phyloP scores from a whole-genome alignment of 192 early-diverging fungal genomes.

The Entrophospora sp. region DNA sequence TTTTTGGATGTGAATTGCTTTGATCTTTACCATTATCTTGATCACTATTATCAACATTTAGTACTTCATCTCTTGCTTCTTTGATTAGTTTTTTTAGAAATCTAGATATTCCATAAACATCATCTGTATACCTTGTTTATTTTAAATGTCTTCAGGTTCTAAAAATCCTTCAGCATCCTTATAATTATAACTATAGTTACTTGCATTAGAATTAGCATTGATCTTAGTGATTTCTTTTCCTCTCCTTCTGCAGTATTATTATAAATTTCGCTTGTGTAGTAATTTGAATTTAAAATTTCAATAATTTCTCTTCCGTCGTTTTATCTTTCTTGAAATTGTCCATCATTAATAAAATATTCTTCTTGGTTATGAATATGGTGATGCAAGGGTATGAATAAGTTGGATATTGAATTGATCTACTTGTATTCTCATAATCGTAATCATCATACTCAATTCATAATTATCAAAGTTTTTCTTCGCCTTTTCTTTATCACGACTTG shows the following conservation, averaged over 20 bases:
- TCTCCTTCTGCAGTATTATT: background rate
- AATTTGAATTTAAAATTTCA: slow-evolving; percentile 18
- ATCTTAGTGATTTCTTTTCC: slow-evolving; percentile 6
- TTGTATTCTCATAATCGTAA: no score
- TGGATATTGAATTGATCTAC: no score
- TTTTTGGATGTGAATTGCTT: background rate
- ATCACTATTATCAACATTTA: background rate
- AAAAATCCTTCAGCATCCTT: slow-evolving; percentile 12
- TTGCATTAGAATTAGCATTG: slow-evolving; percentile 5
- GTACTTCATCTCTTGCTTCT: slow-evolving; percentile 27
- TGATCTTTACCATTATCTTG: background rate
- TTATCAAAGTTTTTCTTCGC: no score
- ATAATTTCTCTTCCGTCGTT: slow-evolving; percentile 24
- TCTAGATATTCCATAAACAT: slow-evolving; percentile 28
- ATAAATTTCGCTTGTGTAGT: slow-evolving; percentile 19
- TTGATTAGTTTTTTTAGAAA: slow-evolving; percentile 22
- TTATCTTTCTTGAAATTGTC: no score
- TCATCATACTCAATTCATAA: no score
- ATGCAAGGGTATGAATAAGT: no score
- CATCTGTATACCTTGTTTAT: slow-evolving; percentile 28
- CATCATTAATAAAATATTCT: no score
- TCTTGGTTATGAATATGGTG: no score
- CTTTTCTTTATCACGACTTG: no score
- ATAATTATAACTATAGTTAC: background rate
- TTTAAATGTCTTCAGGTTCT: slow-evolving; percentile 28